phyloP scores from a whole-genome alignment of 805 yeast genomes.

The Myxozyma neotropica region DNA sequence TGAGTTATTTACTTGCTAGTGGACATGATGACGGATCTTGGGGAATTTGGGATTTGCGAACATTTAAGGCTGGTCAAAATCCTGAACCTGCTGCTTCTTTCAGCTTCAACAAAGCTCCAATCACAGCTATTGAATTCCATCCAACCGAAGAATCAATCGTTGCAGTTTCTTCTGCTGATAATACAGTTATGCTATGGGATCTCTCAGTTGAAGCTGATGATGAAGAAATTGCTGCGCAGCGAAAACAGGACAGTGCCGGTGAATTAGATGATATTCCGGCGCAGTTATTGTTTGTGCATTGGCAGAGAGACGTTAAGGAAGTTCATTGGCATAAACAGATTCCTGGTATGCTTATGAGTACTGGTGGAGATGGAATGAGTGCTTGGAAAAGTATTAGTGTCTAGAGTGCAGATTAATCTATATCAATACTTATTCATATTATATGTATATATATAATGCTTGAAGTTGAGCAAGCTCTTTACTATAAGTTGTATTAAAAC shows the following conservation, averaged over 20 bases:
- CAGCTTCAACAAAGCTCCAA: slow-evolving; percentile 90
- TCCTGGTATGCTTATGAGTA: slow-evolving; percentile 91
- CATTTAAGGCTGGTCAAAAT: slow-evolving; percentile 56
- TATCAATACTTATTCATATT: background rate
- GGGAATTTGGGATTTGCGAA: slow-evolving; percentile 97
- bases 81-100: slow-evolving; percentile 91
- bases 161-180: slow-evolving; percentile 95
- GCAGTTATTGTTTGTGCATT: slow-evolving; percentile 91
- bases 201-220: slow-evolving; percentile 98
- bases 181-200: slow-evolving; percentile 97
- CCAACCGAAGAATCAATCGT: slow-evolving; percentile 94
- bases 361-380: slow-evolving; percentile 93
- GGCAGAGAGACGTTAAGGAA: slow-evolving; percentile 98
- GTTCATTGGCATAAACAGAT: slow-evolving; percentile 97
- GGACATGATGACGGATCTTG: slow-evolving; percentile 98
- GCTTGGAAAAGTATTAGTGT: slow-evolving; percentile 97
- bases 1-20: slow-evolving; percentile 83
- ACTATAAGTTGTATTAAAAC: no score
- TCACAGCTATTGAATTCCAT: slow-evolving; percentile 91
- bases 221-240: slow-evolving; percentile 89
- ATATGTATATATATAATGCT: background rate
- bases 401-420: background rate
- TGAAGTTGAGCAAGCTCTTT: background rate
- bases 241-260: slow-evolving; percentile 59
- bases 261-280: slow-evolving; percentile 92